These are phyloP conservation scores for Astrephomene gubernaculifera DNA, from an alignment of 139 green algal genomes.

Conservation along the genomic window DNA sequence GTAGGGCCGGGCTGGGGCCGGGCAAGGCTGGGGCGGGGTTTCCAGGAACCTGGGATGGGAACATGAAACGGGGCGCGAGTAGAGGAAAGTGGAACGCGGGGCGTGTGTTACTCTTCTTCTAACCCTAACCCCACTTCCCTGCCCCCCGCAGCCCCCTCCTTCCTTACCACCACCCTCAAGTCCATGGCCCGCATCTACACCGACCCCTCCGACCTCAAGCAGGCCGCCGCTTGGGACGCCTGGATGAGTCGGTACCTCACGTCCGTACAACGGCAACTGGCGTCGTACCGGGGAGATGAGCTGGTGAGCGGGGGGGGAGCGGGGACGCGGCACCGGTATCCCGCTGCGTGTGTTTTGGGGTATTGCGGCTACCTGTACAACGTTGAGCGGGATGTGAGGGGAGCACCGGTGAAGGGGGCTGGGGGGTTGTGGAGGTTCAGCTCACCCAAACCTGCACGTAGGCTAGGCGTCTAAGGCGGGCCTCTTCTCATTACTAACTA, in stretches of 20 bases:
- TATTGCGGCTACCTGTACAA: too few species aligned
- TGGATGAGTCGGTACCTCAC: constrained; percentile 45
- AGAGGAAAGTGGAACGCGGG: not conserved
- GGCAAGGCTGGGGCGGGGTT: too few species aligned
- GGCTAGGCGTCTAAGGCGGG: too few species aligned
- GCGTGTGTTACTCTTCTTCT: not conserved
- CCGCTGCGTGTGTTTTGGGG: too few species aligned
- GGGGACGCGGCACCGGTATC: not conserved
- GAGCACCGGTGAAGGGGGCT: too few species aligned
- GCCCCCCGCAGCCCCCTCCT: constrained; percentile 1
- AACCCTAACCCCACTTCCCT: not conserved
- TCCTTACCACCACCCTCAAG: constrained; percentile 7
- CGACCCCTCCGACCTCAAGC: constrained; percentile 42
- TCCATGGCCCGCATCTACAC: constrained; percentile 25
- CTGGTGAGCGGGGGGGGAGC: constrained; percentile 28
- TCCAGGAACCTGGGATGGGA: not conserved
- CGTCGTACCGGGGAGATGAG: constrained; percentile 43
- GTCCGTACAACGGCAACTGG: constrained; percentile 24
- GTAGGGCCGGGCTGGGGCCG: not conserved
- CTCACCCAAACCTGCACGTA: too few species aligned
- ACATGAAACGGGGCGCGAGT: not conserved
- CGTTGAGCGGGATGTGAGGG: too few species aligned
- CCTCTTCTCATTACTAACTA: too few species aligned
- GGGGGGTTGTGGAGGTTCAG: too few species aligned
- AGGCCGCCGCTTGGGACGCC: constrained; percentile 19